Base-by-base conservation (phyloP, 1,284 basidiomycete species). In the Fistulinella cinereoalba region DNA sequence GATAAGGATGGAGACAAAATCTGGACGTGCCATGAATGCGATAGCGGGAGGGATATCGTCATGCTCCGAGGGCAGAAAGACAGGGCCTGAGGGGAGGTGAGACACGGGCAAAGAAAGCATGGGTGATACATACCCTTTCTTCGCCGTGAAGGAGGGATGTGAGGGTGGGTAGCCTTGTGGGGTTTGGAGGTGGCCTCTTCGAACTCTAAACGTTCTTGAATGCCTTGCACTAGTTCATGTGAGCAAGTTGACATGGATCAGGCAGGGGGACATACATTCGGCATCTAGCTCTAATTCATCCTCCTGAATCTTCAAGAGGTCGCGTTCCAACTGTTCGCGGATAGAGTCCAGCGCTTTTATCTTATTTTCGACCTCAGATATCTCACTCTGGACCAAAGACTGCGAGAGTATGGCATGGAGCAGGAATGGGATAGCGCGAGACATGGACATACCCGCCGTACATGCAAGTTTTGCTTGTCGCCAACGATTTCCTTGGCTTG, bases 1-100 rank as follows among this genome's bases (percentile, higher is more conserved):
- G 16, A 24, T 13, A 47, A 32, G 47, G 7, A 44, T 27, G 42
- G 31, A 28, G 36, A 34, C 46, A 18, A 25, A 44, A 38, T 16
- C 5, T 33, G 22, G 34, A 44, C 51, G 37, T 66, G 91, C 91
- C 94, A 99, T 97, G 71, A 99, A 99, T 6, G 96, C 96, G 4
- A 98, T 84, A 4, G 92, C 92, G 6, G 85, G 81, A 5, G 96
- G 97, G 46, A 99, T 74, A 47, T 97, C 93, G 59, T 97, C 93
- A 58, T 99, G 97, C 66, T 99, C 97, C 13, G 92, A 96, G 2
- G 96, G 96, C 49, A 99, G 69, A 74, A 99, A 99, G 8, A 91
- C 89, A 0, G 96, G 95, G 1, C 93, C 89, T 85, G n/a, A 56
- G 29, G 55, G 39, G n/a, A 32, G 31, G 49, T 53, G 57, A 66